Conservation (phyloP, 805 yeast species). For the Wickerhamiella musiphila region DNA sequence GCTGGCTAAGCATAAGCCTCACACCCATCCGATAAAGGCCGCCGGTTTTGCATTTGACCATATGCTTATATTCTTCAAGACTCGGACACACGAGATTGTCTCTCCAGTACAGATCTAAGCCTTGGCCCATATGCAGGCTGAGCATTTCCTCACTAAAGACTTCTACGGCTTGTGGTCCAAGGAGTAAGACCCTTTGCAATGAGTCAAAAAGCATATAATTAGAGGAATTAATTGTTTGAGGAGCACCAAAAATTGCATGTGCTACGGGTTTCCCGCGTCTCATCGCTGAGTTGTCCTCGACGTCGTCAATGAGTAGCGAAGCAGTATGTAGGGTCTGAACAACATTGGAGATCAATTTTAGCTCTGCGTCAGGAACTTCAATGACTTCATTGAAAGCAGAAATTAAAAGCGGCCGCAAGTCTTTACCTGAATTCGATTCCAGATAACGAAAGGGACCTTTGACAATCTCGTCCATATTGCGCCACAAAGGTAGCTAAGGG, state of each 20-base stretch:
- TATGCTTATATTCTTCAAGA: conserved; percentile 46
- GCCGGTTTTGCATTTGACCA: conserved; percentile 83
- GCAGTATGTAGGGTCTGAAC: conserved; percentile 50
- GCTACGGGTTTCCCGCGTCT: conserved; percentile 71
- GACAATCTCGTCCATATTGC: neutral
- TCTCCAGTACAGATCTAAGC: conserved; percentile 78
- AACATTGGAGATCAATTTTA: conserved; percentile 28
- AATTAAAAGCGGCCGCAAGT: conserved; percentile 33
- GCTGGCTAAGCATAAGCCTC: conserved; percentile 35
- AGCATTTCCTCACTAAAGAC: conserved; percentile 56
- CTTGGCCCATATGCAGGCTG: conserved; percentile 78
- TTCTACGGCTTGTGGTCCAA: conserved; percentile 21
- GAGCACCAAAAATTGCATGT: conserved; percentile 58
- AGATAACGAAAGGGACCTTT: conserved; percentile 36
- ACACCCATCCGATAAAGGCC: conserved; percentile 70
- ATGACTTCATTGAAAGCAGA: conserved; percentile 37
- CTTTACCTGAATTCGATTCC: conserved; percentile 36
- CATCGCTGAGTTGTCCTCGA: conserved; percentile 57
- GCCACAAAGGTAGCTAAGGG: too few relatives aligned
- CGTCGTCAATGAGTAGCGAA: conserved; percentile 64
- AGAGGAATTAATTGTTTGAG: conserved; percentile 68
- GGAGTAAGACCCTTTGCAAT: conserved; percentile 30
- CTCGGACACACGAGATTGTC: conserved; percentile 43
- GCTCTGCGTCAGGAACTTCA: conserved; percentile 24
- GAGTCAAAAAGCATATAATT: conserved; percentile 69